Conservation (phyloP, 192 early-diverging fungal genomes). For the Umbelopsis vinacea region DNA sequence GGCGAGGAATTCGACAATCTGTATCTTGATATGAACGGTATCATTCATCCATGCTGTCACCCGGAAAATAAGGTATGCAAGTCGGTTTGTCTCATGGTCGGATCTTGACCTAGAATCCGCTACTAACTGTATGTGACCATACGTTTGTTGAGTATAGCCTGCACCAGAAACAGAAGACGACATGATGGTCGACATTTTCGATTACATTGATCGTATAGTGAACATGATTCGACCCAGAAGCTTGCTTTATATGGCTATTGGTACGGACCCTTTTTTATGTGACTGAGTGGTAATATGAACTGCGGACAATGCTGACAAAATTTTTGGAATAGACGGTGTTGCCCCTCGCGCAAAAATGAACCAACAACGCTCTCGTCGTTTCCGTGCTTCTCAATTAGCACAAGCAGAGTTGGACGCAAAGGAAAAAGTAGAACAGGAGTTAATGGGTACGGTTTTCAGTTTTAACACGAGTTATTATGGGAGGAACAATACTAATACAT, state of each 20-base stretch:
- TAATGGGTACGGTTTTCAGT: conserved; percentile 21
- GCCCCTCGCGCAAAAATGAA: conserved; percentile 99
- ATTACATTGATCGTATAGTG: conserved; percentile 95
- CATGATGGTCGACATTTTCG: conserved; percentile 96
- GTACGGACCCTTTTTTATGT: conserved; percentile 44
- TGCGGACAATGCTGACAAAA: background rate
- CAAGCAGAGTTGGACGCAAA: conserved; percentile 58
- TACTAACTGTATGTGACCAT: too few relatives aligned
- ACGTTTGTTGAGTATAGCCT: conserved; percentile 47
- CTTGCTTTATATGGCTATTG: conserved; percentile 97
- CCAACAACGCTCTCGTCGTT: conserved; percentile 97
- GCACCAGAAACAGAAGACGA: conserved; percentile 84
- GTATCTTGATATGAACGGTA: conserved; percentile 99
- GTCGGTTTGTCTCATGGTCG: background rate
- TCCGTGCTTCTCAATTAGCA: conserved; percentile 81
- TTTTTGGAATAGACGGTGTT: conserved; percentile 76
- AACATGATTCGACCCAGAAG: conserved; percentile 92
- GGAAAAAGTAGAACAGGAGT: conserved; percentile 48
- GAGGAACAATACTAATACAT: conserved; percentile 18
- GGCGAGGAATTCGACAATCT: conserved; percentile 93
- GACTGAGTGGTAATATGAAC: background rate
- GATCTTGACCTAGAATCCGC: background rate
- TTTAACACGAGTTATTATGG: background rate
- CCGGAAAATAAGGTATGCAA: conserved; percentile 67
- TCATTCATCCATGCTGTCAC: conserved; percentile 87